A percentile compares a stretch with the other conserved stretches of the same genome.
These are phyloP conservation scores for Beauveria varroae DNA, from an alignment of 2,329 filamentous ascomycete species.

Conservation along the genomic window DNA sequence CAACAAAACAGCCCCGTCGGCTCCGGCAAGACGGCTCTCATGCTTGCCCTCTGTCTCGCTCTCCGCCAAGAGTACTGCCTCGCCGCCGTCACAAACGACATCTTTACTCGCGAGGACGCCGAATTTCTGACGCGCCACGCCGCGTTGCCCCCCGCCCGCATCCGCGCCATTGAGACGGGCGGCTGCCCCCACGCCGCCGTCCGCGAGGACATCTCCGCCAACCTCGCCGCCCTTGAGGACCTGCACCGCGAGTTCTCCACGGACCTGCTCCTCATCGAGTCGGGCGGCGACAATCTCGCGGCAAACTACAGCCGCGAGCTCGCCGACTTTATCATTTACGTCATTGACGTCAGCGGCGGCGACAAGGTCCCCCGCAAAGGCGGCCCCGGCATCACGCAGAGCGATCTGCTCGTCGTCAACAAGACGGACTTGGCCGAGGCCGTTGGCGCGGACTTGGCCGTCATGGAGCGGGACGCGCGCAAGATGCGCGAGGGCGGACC, in stretches of 20 bases:
- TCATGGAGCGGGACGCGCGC: conserved; percentile 91
- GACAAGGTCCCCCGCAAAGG: conserved; percentile 97
- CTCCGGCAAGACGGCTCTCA: conserved; percentile 93
- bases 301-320: conserved; percentile 94
- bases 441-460: conserved; percentile 79
- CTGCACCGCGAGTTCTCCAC: conserved; percentile 72
- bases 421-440: conserved; percentile 92
- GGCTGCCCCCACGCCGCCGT: conserved; percentile 96
- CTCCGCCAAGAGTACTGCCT: conserved; percentile 77
- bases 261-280: conserved; percentile 88
- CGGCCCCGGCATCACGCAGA: conserved; percentile 93
- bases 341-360: conserved; percentile 92
- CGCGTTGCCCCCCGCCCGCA: conserved; percentile 74
- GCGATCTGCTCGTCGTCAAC: conserved; percentile 87
- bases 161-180: conserved; percentile 94
- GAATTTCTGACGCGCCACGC: conserved; percentile 88
- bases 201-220: conserved; percentile 90
- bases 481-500: conserved; percentile 95
- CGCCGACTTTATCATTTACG: conserved; percentile 96
- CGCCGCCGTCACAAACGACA: conserved; percentile 96
- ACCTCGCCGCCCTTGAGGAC: conserved; percentile 86
- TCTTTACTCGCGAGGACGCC: conserved; percentile 96
- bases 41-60: conserved; percentile 84
- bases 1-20: conserved; percentile 66
- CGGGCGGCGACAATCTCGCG: conserved; percentile 90